Conservation (phyloP, 1,139 yeast genomes). For the Fermentozyma sake region DNA sequence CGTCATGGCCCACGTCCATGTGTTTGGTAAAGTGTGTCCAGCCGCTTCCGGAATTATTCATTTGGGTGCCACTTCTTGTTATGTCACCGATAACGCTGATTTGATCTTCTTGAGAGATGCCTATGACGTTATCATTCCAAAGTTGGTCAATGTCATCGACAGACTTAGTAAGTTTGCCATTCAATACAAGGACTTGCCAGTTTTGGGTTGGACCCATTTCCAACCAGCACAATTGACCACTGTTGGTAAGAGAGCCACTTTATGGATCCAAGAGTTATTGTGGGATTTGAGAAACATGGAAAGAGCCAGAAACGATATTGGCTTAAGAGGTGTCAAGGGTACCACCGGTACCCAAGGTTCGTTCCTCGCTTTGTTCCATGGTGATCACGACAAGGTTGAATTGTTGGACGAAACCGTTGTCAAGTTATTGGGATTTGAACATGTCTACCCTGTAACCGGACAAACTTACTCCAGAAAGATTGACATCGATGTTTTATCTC, state of each 20-base stretch:
- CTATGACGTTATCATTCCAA: conserved; percentile 86
- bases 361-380: conserved; percentile 89
- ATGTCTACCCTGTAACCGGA: conserved; percentile 96
- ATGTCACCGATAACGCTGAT: conserved; percentile 96
- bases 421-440: conserved; percentile 87
- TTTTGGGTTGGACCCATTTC: conserved; percentile 98
- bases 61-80: conserved; percentile 97
- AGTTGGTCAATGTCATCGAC: conserved; percentile 91
- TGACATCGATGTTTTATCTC: conserved; percentile 89
- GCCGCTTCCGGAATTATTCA: conserved; percentile 97
- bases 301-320: conserved; percentile 94
- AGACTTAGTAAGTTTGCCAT: conserved; percentile 84
- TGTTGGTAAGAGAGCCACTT: conserved; percentile 95
- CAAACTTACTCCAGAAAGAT: conserved; percentile 98
- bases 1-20: conserved; percentile 99
- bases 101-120: conserved; percentile 94
- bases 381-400: conserved; percentile 95
- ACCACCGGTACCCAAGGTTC: conserved; percentile 99
- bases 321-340: conserved; percentile 98
- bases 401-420: conserved; percentile 87
- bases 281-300: conserved; percentile 97
- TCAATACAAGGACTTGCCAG: conserved; percentile 92
- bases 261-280: conserved; percentile 95
- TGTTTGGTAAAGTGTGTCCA: conserved; percentile 88
- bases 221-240: conserved; percentile 99